Conservation (phyloP, 805 yeast species). For the Metschnikowia henanensis region DNA sequence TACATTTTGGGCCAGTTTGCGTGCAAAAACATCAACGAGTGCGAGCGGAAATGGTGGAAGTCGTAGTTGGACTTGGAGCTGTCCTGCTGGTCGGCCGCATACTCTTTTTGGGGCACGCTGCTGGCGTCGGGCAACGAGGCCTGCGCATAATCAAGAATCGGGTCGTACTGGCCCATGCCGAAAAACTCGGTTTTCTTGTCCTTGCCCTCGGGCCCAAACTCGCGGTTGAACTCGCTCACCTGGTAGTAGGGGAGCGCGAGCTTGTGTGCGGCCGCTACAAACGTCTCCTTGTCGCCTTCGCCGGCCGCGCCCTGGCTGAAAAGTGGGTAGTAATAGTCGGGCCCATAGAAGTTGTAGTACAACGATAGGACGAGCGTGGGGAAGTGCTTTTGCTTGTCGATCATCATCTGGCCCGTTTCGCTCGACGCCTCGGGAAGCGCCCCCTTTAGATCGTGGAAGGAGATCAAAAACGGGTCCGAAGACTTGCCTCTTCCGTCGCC, state of each 20-base stretch:
- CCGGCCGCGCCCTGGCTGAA: slow-evolving; percentile 44
- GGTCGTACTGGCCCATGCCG: slow-evolving; percentile 42
- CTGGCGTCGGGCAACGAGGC: slow-evolving; percentile 4
- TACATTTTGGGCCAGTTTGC: slow-evolving; percentile 40
- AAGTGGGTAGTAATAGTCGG: slow-evolving; percentile 37
- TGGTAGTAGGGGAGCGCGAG: slow-evolving; percentile 37
- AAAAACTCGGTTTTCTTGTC: slow-evolving; percentile 27
- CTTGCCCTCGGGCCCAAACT: slow-evolving; percentile 33
- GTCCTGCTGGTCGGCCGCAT: slow-evolving; percentile 25
- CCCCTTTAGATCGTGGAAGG: slow-evolving; percentile 31
- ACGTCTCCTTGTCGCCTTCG: slow-evolving; percentile 45
- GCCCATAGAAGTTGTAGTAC: slow-evolving; percentile 41
- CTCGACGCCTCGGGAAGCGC: slow-evolving; percentile 38
- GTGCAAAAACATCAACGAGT: slow-evolving; percentile 32
- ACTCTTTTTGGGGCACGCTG: slow-evolving; percentile 3
- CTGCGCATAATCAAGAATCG: slow-evolving; percentile 30
- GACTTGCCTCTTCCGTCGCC: slow-evolving; percentile 28
- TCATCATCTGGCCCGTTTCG: slow-evolving; percentile 41
- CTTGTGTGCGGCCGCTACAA: slow-evolving; percentile 42
- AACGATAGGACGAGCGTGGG: slow-evolving; percentile 33
- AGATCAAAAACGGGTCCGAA: slow-evolving; percentile 10
- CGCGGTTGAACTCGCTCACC: slow-evolving; percentile 36
- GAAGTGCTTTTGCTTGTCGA: slow-evolving; percentile 33
- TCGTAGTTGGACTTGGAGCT: slow-evolving; percentile 25
- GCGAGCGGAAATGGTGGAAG: slow-evolving; percentile 29